Evolutionary conservation across 305 asterid genomes (phyloP), one percentile per base, ranked within the genome.

Genomic region (Fraxinus platypoda): DNA sequence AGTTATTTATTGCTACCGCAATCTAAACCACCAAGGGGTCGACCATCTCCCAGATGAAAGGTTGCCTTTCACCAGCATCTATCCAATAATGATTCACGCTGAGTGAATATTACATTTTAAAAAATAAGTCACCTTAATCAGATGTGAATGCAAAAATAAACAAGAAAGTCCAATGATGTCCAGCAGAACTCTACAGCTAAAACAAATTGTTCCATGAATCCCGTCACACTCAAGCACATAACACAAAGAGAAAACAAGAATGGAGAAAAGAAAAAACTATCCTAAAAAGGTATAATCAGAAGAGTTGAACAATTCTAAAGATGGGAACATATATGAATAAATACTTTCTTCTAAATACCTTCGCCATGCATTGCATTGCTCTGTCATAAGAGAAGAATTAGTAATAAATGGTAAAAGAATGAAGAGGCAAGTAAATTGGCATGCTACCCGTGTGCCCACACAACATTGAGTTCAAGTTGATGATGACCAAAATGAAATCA

Each of bases 401-500:
- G 82, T 34, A 43, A 77, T 62, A 30, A 49, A 23, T 57, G 52
- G 34, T 43, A 34, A 31, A 81, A 59, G 52, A 34, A 59, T 15
- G 76, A 57, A 15, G 11, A 23, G 59, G 11, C 19, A 30, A 80
- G 52, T 64, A 41, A 59, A 59, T 19, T 59, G 68, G 66, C 70
- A 4, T 4, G 73, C 57, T 37, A 33, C 76, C 46, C 38, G 17
- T 34, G 15, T n/a, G 37, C 33, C 74, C 49, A 8, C 41, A 8
- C 75, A 33, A 72, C 46, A 31, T 33, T 72, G 59, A 72, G 59
- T 71, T 30, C 64, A 68, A 37, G 68, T 25, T 72, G 82, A 77
- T 54, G 46, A 49, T 71, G 62, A 72, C 66, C 72, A 5, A 72
- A 62, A 38, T 13, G 57, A 66, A 64, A 21, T 21, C 72, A 33